Evolutionary conservation across 371 early-diverging fungal species (phyloP), one percentile per base, ranked within the genome.

Genomic region (Catenaria anguillulae): DNA sequence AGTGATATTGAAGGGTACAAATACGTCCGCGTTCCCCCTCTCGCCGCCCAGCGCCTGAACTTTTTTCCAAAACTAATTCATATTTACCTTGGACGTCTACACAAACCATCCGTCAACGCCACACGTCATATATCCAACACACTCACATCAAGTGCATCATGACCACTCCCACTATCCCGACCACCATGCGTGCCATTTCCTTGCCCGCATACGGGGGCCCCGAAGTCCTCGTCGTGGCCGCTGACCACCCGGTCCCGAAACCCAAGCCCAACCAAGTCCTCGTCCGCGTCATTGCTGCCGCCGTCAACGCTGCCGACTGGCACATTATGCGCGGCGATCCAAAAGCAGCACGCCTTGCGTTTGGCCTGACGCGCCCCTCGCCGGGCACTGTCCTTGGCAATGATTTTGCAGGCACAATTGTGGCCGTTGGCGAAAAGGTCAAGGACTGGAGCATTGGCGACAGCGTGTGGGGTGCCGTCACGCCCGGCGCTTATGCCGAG

Each of bases 301-400:
- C 81, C 17, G 63, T 81, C n/a, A 85, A 85, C 54, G 84, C 84
- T 23, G 72, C 78, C 10, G 86, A 85, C 54, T 75, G 71, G 62
- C 84, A 84, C 55, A 40, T 73, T 34, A 68, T 70, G 73, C 59
- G 50, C 33, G 66, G 69, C 1, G 69, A 67, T 8, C 4, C 67
- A 21, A 37, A 62, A 0, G 60, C 55, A 21, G 54, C 63, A 8
- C 34, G 66, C 29, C 62, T 68, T 5, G 40, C 40, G 17, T 40
- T 40, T 17, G 40, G 40, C 10, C 5, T 40, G 10, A 40, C 40
- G 10, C 5, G 17, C 10, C 40, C 40, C 63, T 65, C 71, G 10
- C 45, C 29, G 8, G 33, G 65, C 55, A 64, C 60, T 23, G 65
- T 71, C 24, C 72, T 72, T 8, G 63, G 72, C 24, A 52, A 70